Evolutionary conservation across 2,329 filamentous ascomycete species (phyloP), one percentile per base, ranked within the genome.

Genomic region (Dactylella cylindrospora): DNA sequence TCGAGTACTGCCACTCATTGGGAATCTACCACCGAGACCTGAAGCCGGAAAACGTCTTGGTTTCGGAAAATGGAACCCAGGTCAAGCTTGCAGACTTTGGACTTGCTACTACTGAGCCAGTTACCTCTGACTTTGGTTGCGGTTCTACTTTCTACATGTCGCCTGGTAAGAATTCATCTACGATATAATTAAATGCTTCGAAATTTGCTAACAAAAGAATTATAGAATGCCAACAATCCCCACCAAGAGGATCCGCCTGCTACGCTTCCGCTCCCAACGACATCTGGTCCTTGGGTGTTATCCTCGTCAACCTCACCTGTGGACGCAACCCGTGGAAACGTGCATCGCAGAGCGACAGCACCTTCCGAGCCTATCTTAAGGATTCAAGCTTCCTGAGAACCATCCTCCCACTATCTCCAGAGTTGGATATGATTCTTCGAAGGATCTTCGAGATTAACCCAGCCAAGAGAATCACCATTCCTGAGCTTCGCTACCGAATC

Each of bases 81-180:
- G 88, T 95, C 71, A 95, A 97, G 77, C 81, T 98, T 67, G 93
- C 91, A 67, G 93, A 98, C 75, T 98, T 98, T 79, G 93, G 93
- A 72, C 82, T 98, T 51, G 93, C 93, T 60, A 97, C 90, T 19
- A 84, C 83, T 57, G 88, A 91, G 67, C 80, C 83, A 67, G 79
- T 85, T 68, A 95, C 91, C 66, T 86, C 90, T 69, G 93, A 98
- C 73, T 96, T 95, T 74, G 93, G 93, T 70, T 98, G 93, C 73
- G 93, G 93, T 66, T 97, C 93, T 25, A 97, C 91, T 10, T 97
- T 97, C 71, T 98, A 98, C 77, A 98, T 97, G 93, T 95, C 90
- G 71, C 93, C 93, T 82, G 91, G 91, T 96, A 86, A 74, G 82
- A 12, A 66, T 67, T 61, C 40, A 31, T 39, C 67, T 61, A 62